These are phyloP conservation scores for Tagetes erecta DNA, from an alignment of 129 eudicot species.

Conservation along the genomic window DNA sequence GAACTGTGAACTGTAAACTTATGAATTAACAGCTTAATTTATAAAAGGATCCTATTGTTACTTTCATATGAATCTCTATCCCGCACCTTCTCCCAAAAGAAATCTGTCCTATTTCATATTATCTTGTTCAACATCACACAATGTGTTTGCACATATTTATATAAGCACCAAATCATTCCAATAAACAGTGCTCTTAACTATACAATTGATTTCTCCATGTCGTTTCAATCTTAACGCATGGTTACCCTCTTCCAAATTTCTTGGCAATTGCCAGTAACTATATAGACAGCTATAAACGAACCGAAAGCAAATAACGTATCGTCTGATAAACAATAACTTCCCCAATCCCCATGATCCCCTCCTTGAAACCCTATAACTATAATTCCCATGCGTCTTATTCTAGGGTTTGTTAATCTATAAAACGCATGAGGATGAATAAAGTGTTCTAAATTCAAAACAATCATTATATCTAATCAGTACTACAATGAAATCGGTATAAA, in stretches of 20 bases:
- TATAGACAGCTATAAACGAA: neutral
- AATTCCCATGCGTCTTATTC: slow-evolving; percentile 5
- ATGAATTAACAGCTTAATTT: too few relatives aligned
- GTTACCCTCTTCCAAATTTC: slow-evolving; percentile 16
- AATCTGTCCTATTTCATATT: neutral
- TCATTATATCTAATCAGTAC: neutral
- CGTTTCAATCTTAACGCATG: neutral
- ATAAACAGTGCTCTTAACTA: neutral
- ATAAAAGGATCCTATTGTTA: neutral
- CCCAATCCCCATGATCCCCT: slow-evolving; percentile 23
- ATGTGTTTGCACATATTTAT: slow-evolving; percentile 8
- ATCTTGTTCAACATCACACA: slow-evolving; percentile 5
- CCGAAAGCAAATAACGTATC: neutral
- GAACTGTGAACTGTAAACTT: too few relatives aligned
- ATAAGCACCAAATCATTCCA: slow-evolving; percentile 7
- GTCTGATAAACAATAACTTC: slow-evolving; percentile 2
- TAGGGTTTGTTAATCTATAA: neutral
- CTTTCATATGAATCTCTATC: slow-evolving; percentile 1
- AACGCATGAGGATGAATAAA: neutral
- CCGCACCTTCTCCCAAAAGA: slow-evolving; percentile 13
- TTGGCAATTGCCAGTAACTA: slow-evolving; percentile 1
- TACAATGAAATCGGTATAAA: neutral
- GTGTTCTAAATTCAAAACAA: neutral
- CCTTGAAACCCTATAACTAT: slow-evolving; percentile 31
- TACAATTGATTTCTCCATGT: slow-evolving; percentile 3